Evolutionary conservation across 2,329 filamentous ascomycete species (phyloP), one percentile per base, ranked within the genome.

Genomic region (Sporothrix pallida): DNA sequence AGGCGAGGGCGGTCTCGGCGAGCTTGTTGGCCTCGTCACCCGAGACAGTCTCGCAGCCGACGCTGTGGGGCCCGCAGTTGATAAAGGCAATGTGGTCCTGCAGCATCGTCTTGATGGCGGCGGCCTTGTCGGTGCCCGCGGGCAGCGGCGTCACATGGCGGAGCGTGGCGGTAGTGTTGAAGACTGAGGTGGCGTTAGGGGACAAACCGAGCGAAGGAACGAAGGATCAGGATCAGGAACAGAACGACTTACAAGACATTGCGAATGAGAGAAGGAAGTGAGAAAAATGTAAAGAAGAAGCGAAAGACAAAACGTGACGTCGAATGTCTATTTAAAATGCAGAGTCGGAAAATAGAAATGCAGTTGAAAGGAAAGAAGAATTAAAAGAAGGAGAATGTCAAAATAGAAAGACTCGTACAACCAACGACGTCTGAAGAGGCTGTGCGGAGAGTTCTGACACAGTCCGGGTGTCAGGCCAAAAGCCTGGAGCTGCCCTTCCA

Each of bases 11-110:
- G 2, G 82, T 80, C 12, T 81, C 76, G 31, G 79, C 78, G 73
- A 78, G 77, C 54, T 81, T 72, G 3, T 75, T 72, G 62, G 79
- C 79, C 6, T 79, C 76, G 2, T 78, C 76, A 5, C 74, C 73
- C 42, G 77, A 77, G 58, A 86, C 78, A 20, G 78, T 77, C 70
- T 84, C 81, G 77, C 83, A 85, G 62, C 82, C 83, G 74, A 82
- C 78, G 79, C 86, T 82, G 80, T 87, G 86, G 67, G 87, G 87
- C 76, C 88, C 84, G 80, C 85, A 87, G 58, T 81, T 76, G 63
- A 89, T 81, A 79, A 88, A 86, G 80, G 86, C 85, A 48, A 81
- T 82, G 76, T 87, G 85, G 77, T 87, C 83, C 37, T 87, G 87
- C 44, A 89, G 84, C 50, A 89, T 83, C 71, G 84, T 81, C 42